phyloP scores from a whole-genome alignment of 2,329 filamentous ascomycete genomes.

The Phialophora verrucosa region DNA sequence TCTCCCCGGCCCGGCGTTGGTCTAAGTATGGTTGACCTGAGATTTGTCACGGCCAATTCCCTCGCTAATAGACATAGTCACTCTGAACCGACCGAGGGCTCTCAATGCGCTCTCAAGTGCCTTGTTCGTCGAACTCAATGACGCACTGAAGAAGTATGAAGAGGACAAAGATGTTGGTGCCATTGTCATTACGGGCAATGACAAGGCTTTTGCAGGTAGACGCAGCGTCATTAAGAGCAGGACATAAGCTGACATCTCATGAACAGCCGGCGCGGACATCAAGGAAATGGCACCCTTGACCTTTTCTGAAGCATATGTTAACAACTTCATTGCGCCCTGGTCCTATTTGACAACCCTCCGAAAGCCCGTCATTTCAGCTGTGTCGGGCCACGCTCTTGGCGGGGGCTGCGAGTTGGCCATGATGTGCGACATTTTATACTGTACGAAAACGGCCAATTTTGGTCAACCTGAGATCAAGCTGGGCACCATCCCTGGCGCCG shows the following conservation, averaged over 20 bases:
- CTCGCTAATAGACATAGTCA: constrained; percentile 59
- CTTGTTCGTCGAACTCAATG: constrained; percentile 87
- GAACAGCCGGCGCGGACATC: constrained; percentile 85
- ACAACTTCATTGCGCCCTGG: constrained; percentile 95
- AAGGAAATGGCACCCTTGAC: constrained; percentile 97
- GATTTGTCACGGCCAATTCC: not conserved
- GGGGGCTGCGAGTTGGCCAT: constrained; percentile 96
- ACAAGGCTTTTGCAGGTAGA: constrained; percentile 79
- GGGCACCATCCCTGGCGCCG: constrained; percentile 88
- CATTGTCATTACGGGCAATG: constrained; percentile 85
- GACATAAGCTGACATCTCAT: constrained; percentile 18
- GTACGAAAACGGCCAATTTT: constrained; percentile 82
- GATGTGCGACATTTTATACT: constrained; percentile 97
- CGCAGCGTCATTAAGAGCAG: constrained; percentile 2
- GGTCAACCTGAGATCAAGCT: constrained; percentile 98
- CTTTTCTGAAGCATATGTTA: constrained; percentile 85
- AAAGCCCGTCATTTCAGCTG: constrained; percentile 91
- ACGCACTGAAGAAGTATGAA: constrained; percentile 74
- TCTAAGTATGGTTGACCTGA: constrained; percentile 65
- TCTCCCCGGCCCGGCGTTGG: constrained; percentile 87
- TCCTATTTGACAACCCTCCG: constrained; percentile 83
- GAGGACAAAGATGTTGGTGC: constrained; percentile 71
- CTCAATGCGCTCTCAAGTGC: constrained; percentile 92
- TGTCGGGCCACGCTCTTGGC: constrained; percentile 91
- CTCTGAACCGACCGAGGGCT: constrained; percentile 90